Evolutionary conservation across 176 grass and related monocot genomes (phyloP), one percentile per base, ranked within the genome.

Genomic region (Sorghum bicolor): DNA sequence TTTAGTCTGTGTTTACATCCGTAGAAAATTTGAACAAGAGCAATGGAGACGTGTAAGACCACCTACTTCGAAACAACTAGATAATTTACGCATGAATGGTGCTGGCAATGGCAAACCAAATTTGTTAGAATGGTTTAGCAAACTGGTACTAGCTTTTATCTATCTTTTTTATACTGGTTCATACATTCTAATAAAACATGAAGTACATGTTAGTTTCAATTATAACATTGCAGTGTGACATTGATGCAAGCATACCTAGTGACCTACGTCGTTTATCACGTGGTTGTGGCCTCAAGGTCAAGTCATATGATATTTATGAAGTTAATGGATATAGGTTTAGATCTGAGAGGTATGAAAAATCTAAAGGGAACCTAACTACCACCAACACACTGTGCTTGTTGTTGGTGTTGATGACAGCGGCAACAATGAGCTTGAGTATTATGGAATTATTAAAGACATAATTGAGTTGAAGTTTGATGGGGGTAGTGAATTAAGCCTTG

Each of bases 271-370:
- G 17, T 19, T 33, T 79, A 32, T 79, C 77, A n/a, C 13, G 32
- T 39, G 74, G 74, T 26, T 61, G 48, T 77, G 32, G 74, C 4
- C 7, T 38, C 20, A 77, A 39, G 33, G 74, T 77, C 0, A 76
- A 37, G 22, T 76, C 74, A 25, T 76, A 74, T 15, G 76, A 79
- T n/a, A 66, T 79, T 79, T 79, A 79, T 47, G 76, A 79, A 22
- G 76, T 79, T 8, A 79, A 79, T 47, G 61, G 61, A 15, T 66
- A 79, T 5, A 65, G 26, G 31, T 79, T 79, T 64, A 3, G 76
- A 17, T 79, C 76, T 31, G 25, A 79, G 30, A 79, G 44, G 25
- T 75, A 75, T 32, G 72, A 75, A 75, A 75, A 75, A 53, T 20
- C 41, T 9, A 75, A 19, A 75, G 72, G 45, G 8, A 52, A 75